Base-by-base conservation (phyloP, 2,329 filamentous ascomycete genomes). In the Elsinoe necatrix region DNA sequence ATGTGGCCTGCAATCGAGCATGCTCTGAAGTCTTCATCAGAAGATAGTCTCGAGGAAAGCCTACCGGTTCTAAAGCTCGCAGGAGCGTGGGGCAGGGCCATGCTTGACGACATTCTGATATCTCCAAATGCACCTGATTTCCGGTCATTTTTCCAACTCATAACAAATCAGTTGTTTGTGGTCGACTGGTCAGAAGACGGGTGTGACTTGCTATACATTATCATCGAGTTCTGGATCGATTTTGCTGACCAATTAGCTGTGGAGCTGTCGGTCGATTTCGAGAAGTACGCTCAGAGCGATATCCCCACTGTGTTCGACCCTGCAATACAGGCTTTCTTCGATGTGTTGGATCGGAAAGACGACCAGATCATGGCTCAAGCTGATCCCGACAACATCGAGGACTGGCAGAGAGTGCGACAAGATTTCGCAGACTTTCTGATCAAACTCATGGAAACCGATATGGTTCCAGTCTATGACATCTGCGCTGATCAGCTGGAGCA, bases 171-270 rank as follows among this genome's bases (percentile, higher is more conserved):
- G 14, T 16, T 56, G 20, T 56, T 56, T 18, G 42, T 12, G 2
- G 23, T 56, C 21, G 54, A 56, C 20, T 56, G 54, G 54, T 41
- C 42, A 16, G 39, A 56, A 23, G 54, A 56, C 31, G 54, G 54
- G 3, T 56, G 54, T 27, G 54, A 37, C 6, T 39, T 47, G 23
- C 27, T 56, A 2, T 42, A 47, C 54, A 35, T 56, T 1, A 81
- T 84, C 0, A 77, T 92, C 12, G 87, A 93, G 64, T 92, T 93
- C 67, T 93, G 89, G 88, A 85, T 81, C 16, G 84, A 81, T 0
- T 89, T 85, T 66, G 81, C 87, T 4, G 87, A 90, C 69, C 65
- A 67, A 54, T 80, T 81, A 11, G 76, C 74, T 83, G 74, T 80
- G 77, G 59, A 86, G 83, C 66, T 75, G 8, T 29, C 31, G 8